Percentiles rank a stretch among this genome's conserved stretches.
Evolutionary conservation across 2,329 filamentous ascomycete species (phyloP).

Genomic region (Lanzia echinophila): DNA sequence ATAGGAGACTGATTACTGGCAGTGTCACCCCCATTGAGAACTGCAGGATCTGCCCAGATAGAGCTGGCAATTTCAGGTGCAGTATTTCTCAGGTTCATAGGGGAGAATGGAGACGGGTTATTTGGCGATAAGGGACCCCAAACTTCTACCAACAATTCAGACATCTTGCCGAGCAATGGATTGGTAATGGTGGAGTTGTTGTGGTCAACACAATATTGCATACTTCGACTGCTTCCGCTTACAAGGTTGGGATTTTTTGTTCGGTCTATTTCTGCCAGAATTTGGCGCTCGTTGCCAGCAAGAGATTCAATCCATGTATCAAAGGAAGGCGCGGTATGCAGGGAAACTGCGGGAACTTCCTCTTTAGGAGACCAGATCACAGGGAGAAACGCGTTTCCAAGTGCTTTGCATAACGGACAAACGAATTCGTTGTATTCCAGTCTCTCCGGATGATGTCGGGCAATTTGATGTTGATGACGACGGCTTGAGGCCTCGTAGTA

Average conservation of each 20-base stretch:
- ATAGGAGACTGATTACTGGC: constrained; percentile 36
- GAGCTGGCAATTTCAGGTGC: constrained; percentile 27
- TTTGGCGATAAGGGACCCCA: constrained; percentile 25
- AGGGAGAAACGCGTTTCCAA: constrained; percentile 90
- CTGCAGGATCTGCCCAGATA: constrained; percentile 23
- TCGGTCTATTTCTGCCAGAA: constrained; percentile 13
- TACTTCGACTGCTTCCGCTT: constrained; percentile 11
- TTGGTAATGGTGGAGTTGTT: constrained; percentile 20
- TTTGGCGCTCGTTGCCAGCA: constrained; percentile 6
- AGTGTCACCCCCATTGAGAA: constrained; percentile 34
- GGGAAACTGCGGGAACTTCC: constrained; percentile 69
- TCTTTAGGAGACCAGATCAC: constrained; percentile 93
- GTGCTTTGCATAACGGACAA: constrained; percentile 91
- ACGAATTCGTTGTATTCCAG: constrained; percentile 80
- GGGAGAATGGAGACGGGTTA: constrained; percentile 9
- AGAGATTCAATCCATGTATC: constrained; percentile 34
- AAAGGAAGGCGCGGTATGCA: constrained; percentile 56
- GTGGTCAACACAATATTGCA: constrained; percentile 24
- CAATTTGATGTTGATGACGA: constrained; percentile 86
- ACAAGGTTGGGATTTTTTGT: constrained; percentile 2
- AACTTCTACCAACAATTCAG: constrained; percentile 26
- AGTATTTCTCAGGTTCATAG: constrained; percentile 11
- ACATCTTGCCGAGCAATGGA: constrained; percentile 21
- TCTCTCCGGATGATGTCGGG: constrained; percentile 84
- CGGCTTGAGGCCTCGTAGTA: constrained; percentile 80